These are phyloP conservation scores for Aspergillus egyptiacus DNA, from an alignment of 495 filamentous ascomycete species.

Conservation along the genomic window DNA sequence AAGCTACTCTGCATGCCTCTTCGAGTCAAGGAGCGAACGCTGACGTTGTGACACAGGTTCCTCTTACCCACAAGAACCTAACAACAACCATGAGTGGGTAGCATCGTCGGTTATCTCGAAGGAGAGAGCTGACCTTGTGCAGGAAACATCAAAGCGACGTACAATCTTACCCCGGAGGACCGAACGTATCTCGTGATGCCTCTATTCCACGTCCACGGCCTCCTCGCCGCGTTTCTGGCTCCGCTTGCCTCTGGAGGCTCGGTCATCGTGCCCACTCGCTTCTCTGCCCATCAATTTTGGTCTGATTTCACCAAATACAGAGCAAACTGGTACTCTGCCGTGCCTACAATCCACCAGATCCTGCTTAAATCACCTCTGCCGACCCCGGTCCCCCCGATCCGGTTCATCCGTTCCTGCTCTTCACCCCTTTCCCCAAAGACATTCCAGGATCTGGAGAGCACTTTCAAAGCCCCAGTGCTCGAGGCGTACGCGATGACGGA, in stretches of 20 bases:
- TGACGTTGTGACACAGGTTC: conserved; percentile 42
- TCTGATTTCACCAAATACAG: conserved; percentile 56
- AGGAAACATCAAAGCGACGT: conserved; percentile 71
- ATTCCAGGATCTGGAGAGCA: conserved; percentile 66
- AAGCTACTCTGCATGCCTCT: conserved; percentile 1
- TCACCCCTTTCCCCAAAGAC: conserved; percentile 71
- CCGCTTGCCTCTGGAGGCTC: conserved; percentile 67
- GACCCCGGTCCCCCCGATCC: conserved; percentile 59
- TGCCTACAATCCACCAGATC: conserved; percentile 86
- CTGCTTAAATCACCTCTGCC: conserved; percentile 65
- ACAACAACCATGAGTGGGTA: conserved; percentile 63
- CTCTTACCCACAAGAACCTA: conserved; percentile 72
- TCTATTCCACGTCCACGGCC: conserved; percentile 81
- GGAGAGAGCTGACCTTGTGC: not conserved
- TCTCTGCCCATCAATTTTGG: conserved; percentile 85
- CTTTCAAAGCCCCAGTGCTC: conserved; percentile 70
- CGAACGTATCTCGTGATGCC: conserved; percentile 87
- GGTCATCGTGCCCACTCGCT: conserved; percentile 64
- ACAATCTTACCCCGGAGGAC: conserved; percentile 59
- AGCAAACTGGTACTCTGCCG: conserved; percentile 88
- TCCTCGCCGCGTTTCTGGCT: conserved; percentile 72
- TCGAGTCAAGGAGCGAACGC: not conserved
- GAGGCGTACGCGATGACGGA: conserved; percentile 93
- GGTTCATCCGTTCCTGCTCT: conserved; percentile 84
- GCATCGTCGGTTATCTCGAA: not conserved